phyloP scores from a whole-genome alignment of 129 eudicot genomes.

The Flaveria trinervia region DNA sequence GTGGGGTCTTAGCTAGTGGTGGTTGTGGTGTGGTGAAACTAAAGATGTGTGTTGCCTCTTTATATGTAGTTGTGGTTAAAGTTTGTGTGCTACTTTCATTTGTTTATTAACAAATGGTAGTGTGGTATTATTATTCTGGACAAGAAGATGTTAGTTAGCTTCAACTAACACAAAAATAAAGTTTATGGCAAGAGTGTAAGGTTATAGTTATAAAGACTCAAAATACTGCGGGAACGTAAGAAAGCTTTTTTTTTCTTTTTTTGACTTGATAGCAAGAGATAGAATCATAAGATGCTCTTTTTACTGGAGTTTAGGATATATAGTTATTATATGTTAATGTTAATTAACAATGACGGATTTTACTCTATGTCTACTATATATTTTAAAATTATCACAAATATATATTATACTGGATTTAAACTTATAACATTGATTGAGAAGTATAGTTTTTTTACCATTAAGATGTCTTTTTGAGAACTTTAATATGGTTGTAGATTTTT shows the following conservation, averaged over 20 bases:
- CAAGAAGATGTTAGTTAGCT: conserved; percentile 11
- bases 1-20: not conserved
- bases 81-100: conserved; percentile 5
- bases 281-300: too few species aligned
- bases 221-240: not conserved
- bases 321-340: too few species aligned
- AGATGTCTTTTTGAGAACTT: too few species aligned
- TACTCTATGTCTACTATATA: too few species aligned
- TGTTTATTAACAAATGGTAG: not conserved
- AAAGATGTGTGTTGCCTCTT: not conserved
- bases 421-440: too few species aligned
- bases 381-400: too few species aligned
- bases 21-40: conserved; percentile 9
- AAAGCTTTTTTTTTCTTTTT: not conserved
- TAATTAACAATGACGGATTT: too few species aligned
- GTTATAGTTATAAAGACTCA: not conserved
- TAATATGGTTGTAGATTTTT: too few species aligned
- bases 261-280: not conserved
- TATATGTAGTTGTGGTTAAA: conserved; percentile 4
- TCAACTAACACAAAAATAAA: not conserved
- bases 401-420: too few species aligned
- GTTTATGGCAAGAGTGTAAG: not conserved
- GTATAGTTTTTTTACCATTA: too few species aligned
- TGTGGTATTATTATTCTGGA: not conserved
- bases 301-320: too few species aligned